Evolutionary conservation across 2,329 filamentous ascomycete genomes (phyloP).

Genomic region (Neoarthrinium moseri): DNA sequence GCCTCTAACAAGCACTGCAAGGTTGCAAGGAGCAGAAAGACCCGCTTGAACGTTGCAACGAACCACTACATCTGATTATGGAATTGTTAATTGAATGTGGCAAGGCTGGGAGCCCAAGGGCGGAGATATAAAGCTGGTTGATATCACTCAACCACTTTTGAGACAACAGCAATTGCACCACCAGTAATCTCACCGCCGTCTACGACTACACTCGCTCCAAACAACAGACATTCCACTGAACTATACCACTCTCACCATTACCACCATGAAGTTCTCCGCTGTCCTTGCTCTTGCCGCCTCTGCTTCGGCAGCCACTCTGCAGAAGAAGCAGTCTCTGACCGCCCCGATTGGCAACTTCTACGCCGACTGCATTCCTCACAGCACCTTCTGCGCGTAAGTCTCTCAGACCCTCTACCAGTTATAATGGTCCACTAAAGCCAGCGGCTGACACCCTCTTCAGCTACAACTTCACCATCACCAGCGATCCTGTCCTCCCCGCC

Average conservation of each 20-base stretch:
- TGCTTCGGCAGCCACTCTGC: slow-evolving; percentile 9
- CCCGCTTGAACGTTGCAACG: neutral
- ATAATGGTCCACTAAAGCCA: neutral
- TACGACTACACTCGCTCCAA: neutral
- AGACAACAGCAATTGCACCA: neutral
- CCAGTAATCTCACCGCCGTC: neutral
- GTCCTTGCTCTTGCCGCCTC: slow-evolving; percentile 9
- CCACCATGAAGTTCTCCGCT: slow-evolving; percentile 11
- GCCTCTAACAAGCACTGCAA: neutral
- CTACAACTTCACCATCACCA: slow-evolving; percentile 10
- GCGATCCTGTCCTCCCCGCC: slow-evolving; percentile 1
- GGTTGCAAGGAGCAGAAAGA: neutral
- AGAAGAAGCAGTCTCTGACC: slow-evolving; percentile 8
- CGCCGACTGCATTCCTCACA: slow-evolving; percentile 13
- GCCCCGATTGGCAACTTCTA: slow-evolving; percentile 3
- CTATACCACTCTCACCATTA: neutral
- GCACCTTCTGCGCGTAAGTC: slow-evolving; percentile 9
- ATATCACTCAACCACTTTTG: neutral
- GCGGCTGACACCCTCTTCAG: neutral
- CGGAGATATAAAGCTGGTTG: neutral
- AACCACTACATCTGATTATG: neutral
- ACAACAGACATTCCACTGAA: neutral
- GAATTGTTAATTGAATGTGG: neutral
- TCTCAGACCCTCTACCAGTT: neutral
- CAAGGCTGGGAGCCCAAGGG: neutral